Evolutionary conservation across 805 yeast genomes (phyloP), one percentile per base, ranked within the genome.

Genomic region (Pichia membranifaciens): DNA sequence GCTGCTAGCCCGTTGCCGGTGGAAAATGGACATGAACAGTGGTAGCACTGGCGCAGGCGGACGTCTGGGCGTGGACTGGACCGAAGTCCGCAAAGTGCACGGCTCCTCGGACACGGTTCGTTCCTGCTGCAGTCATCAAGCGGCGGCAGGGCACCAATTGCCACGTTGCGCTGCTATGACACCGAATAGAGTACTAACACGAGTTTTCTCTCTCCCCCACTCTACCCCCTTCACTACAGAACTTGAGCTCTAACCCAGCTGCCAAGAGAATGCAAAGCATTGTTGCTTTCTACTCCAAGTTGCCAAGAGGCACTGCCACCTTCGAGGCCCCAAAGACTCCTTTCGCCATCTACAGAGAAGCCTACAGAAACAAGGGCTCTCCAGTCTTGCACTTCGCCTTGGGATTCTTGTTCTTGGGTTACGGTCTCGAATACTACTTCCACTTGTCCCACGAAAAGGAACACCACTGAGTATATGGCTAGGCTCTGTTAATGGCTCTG

Each of bases 191-290:
- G 31, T 45, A 33, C 43, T 39, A 42, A 42, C 43, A 31, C 28
- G 23, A 22, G 33, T 39, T 32, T 8, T 32, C 44, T 28, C 13
- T 5, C 5, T 33, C 21, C 31, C 17, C 16, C 16, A 18, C 28
- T 20, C 28, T 28, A 82, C 21, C 8, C 9, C 3, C 3, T 21
- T 40, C 20, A 39, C 15, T 39, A 25, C 32, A 40, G 84, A 90
- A 88, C 84, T 76, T 93, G 58, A 96, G 96, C 51, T 79, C 95
- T 52, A 88, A 89, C 74, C 96, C 97, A 64, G 85, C 91, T 62
- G 98, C 98, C 60, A 87, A 88, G 79, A 87, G 96, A 75, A 87
- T 93, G 84, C 84, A 87, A 58, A 86, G 87, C 69, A 96, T 91
- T 62, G 97, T 91, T 61, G 77, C 87, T 55, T 90, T 93, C 81